Percentiles rank a stretch among this genome's conserved stretches.
These are phyloP conservation scores for Thecamonas trahens DNA, from an alignment of 78 protist genomes.

Conservation along the genomic window DNA sequence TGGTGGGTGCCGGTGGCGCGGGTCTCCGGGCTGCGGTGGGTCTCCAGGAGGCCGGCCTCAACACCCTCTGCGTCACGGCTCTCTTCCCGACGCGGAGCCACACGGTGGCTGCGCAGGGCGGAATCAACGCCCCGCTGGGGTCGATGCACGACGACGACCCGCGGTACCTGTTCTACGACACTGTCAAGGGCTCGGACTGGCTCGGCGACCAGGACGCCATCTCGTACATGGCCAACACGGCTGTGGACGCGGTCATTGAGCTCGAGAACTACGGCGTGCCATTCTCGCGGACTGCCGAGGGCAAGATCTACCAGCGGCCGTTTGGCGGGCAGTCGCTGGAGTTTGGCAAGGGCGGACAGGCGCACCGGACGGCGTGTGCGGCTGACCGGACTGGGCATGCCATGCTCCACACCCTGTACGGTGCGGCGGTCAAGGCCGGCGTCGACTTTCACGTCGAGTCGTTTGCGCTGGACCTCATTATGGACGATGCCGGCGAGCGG, in stretches of 20 bases:
- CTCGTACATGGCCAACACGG: slow-evolving; percentile 96
- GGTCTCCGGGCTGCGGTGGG: slow-evolving; percentile 97
- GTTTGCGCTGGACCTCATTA: slow-evolving; percentile 94
- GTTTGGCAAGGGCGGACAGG: slow-evolving; percentile 88
- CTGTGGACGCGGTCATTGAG: slow-evolving; percentile 91
- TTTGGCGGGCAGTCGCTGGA: slow-evolving; percentile 76
- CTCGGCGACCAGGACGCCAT: slow-evolving; percentile 89
- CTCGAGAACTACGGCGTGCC: slow-evolving; percentile 97
- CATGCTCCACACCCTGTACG: slow-evolving; percentile 95
- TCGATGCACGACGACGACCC: slow-evolving; percentile 94
- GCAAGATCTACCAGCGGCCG: slow-evolving; percentile 80
- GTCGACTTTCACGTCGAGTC: slow-evolving; percentile 63
- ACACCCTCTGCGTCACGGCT: slow-evolving; percentile 92
- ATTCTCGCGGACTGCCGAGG: slow-evolving; percentile 95
- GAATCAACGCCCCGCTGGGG: slow-evolving; percentile 98
- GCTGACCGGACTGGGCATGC: slow-evolving; percentile 99
- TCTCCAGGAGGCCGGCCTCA: slow-evolving; percentile 84
- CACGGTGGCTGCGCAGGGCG: slow-evolving; percentile 99
- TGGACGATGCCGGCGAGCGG: slow-evolving; percentile 71
- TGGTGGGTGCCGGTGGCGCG: slow-evolving; percentile 99
- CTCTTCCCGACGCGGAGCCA: slow-evolving; percentile 98
- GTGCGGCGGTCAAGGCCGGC: slow-evolving; percentile 68
- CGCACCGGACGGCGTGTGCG: slow-evolving; percentile 88
- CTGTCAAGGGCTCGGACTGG: slow-evolving; percentile 95
- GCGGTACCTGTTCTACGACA: slow-evolving; percentile 97